Conservation (phyloP, 1,139 yeast genomes). For the Pichia sp. region DNA sequence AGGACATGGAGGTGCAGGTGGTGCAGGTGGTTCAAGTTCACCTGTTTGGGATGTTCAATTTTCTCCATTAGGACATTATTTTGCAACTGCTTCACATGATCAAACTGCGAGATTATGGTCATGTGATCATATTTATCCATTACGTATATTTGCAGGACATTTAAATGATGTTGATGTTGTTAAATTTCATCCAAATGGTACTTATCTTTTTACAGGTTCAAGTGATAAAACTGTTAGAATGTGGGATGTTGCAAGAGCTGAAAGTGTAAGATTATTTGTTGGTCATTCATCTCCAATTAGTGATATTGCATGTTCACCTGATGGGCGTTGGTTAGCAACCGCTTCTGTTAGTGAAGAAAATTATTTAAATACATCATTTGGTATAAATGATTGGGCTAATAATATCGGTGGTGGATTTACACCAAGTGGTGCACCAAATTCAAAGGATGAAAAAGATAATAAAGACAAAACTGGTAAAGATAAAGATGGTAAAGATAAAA, state of each 20-base stretch:
- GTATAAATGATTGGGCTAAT: conserved; percentile 13
- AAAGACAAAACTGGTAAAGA: not conserved
- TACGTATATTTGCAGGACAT: conserved; percentile 96
- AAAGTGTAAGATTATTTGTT: conserved; percentile 85
- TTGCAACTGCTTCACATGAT: conserved; percentile 95
- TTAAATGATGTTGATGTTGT: conserved; percentile 94
- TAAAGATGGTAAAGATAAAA: conserved; percentile 1
- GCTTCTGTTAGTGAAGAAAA: conserved; percentile 76
- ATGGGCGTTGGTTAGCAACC: conserved; percentile 93
- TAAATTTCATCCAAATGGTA: conserved; percentile 92
- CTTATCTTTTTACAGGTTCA: conserved; percentile 90
- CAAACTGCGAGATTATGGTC: conserved; percentile 98
- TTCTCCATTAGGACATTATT: conserved; percentile 93
- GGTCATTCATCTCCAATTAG: conserved; percentile 91
- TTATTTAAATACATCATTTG: conserved; percentile 34
- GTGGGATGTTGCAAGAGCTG: conserved; percentile 96
- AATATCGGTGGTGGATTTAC: conserved; percentile 14
- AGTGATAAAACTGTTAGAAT: conserved; percentile 92
- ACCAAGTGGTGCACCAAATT: conserved; percentile 9
- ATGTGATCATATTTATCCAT: conserved; percentile 93
- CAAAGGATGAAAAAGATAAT: not conserved
- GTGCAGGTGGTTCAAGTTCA: conserved; percentile 41
- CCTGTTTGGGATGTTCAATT: conserved; percentile 98
- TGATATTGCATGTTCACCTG: conserved; percentile 85
- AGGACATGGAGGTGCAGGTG: conserved; percentile 50